Percentiles rank a stretch among this genome's conserved stretches.
phyloP scores from a whole-genome alignment of 345 rosid genomes.

The Brassica cretica region DNA sequence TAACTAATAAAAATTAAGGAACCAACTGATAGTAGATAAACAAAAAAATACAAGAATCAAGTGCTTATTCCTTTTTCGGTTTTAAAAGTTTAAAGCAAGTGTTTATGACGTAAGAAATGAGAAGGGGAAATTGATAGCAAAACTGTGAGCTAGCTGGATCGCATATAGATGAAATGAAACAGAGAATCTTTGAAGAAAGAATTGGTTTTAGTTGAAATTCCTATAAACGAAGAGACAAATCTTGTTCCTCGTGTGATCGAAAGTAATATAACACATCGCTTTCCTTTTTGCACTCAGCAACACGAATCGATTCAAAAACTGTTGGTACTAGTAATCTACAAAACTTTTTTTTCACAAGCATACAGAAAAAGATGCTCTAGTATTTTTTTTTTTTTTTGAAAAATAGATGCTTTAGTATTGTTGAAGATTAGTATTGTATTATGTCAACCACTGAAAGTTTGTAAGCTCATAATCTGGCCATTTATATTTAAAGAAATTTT shows the following conservation, averaged over 20 bases:
- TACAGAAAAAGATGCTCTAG: conserved; percentile 24
- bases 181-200: conserved; percentile 29
- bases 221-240: conserved; percentile 36
- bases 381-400: too few species aligned
- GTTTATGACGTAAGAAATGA: conserved; percentile 20
- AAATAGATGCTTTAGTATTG: conserved; percentile 31
- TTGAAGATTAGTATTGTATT: conserved; percentile 22
- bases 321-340: conserved; percentile 3
- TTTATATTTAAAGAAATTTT: too few species aligned
- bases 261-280: conserved; percentile 8
- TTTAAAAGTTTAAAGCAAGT: not conserved
- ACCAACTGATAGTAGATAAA: not conserved
- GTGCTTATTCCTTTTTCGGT: not conserved
- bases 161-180: conserved; percentile 16
- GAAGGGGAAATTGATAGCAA: conserved; percentile 18
- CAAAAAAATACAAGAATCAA: not conserved
- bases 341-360: conserved; percentile 18
- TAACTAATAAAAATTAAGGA: not conserved
- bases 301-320: conserved; percentile 24
- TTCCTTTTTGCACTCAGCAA: conserved; percentile 4
- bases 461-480: too few species aligned
- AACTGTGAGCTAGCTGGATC: conserved; percentile 30
- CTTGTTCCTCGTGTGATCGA: conserved; percentile 22
- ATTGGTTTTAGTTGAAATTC: conserved; percentile 26
- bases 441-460: conserved; percentile 15